phyloP scores from a whole-genome alignment of 495 filamentous ascomycete species.

The Podospora bellae-mahoneyi region DNA sequence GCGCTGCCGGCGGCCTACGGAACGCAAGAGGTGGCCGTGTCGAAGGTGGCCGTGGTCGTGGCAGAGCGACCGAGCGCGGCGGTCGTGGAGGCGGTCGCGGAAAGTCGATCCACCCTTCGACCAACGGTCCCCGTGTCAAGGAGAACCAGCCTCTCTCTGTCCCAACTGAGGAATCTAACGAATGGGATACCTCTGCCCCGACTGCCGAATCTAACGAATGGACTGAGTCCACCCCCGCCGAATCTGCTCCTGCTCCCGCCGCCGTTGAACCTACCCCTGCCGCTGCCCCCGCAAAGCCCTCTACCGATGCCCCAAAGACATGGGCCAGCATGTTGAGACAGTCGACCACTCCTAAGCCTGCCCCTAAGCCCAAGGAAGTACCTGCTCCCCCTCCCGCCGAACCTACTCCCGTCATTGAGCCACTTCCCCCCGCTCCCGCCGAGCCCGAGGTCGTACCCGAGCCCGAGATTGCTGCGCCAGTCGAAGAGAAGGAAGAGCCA shows the following conservation, averaged over 20 bases:
- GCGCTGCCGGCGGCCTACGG: slow-evolving; percentile 36
- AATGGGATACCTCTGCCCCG: slow-evolving; percentile 39
- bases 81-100: slow-evolving; percentile 63
- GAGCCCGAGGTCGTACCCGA: slow-evolving; percentile 34
- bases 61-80: slow-evolving; percentile 66
- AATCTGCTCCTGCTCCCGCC: slow-evolving; percentile 23
- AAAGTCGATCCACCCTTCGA: slow-evolving; percentile 49
- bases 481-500: slow-evolving; percentile 24
- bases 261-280: slow-evolving; percentile 24
- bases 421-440: slow-evolving; percentile 28
- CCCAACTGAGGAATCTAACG: slow-evolving; percentile 47
- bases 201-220: slow-evolving; percentile 26
- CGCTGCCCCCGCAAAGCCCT: slow-evolving; percentile 32
- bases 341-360: slow-evolving; percentile 42
- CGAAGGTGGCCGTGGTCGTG: slow-evolving; percentile 65
- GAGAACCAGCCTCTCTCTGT: slow-evolving; percentile 48
- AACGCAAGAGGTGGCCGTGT: slow-evolving; percentile 61
- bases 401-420: slow-evolving; percentile 36
- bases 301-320: slow-evolving; percentile 44
- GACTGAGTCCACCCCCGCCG: slow-evolving; percentile 10
- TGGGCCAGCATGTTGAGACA: slow-evolving; percentile 58
- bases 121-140: slow-evolving; percentile 48
- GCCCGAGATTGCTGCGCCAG: slow-evolving; percentile 25
- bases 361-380: slow-evolving; percentile 45
- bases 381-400: slow-evolving; percentile 38